These are phyloP conservation scores for Priceomyces melissophilus DNA, from an alignment of 805 yeast species.

Conservation along the genomic window DNA sequence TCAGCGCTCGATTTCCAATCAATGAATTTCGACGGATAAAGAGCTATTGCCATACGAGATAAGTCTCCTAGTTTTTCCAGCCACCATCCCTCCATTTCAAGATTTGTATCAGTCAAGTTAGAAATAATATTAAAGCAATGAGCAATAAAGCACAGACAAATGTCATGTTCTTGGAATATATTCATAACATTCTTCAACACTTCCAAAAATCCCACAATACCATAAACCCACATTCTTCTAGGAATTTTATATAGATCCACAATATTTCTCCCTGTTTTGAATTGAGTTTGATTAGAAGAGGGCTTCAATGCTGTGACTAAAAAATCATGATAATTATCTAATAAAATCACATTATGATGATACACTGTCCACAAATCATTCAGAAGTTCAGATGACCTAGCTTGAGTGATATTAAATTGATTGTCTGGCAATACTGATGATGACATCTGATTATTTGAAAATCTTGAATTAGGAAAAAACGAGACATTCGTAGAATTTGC, in stretches of 20 bases:
- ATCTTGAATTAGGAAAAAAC: slow-evolving; percentile 11
- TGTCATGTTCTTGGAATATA: slow-evolving; percentile 72
- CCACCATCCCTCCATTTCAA: slow-evolving; percentile 73
- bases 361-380: slow-evolving; percentile 70
- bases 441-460: slow-evolving; percentile 11
- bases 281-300: slow-evolving; percentile 43
- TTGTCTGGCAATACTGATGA: slow-evolving; percentile 12
- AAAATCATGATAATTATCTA: slow-evolving; percentile 72
- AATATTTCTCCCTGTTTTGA: slow-evolving; percentile 72
- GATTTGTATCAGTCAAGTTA: slow-evolving; percentile 50
- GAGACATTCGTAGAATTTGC: slow-evolving; percentile 3
- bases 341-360: slow-evolving; percentile 59
- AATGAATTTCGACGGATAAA: slow-evolving; percentile 72
- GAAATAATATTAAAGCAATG: slow-evolving; percentile 64
- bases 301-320: slow-evolving; percentile 69
- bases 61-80: slow-evolving; percentile 81
- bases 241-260: slow-evolving; percentile 76
- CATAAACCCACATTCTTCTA: slow-evolving; percentile 81
- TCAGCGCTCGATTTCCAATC: slow-evolving; percentile 86
- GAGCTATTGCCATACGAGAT: slow-evolving; percentile 83
- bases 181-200: slow-evolving; percentile 72
- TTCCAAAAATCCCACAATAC: slow-evolving; percentile 76
- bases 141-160: slow-evolving; percentile 69
- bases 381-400: slow-evolving; percentile 46
- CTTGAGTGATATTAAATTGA: slow-evolving; percentile 15